Base-by-base conservation (phyloP, 2,329 filamentous ascomycete genomes). In the Passalora sequoiae region DNA sequence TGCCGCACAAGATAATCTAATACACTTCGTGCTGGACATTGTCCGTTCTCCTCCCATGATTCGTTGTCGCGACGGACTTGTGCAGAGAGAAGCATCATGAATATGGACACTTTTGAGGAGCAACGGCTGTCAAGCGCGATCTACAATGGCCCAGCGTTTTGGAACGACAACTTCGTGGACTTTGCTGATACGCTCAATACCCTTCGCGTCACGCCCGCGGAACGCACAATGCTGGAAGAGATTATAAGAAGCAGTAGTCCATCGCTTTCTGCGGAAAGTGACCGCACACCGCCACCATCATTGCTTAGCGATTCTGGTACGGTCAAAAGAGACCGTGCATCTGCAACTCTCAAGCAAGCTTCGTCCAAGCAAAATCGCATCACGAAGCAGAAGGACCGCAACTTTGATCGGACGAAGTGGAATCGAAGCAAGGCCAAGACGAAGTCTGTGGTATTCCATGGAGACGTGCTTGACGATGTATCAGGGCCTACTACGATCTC, bases 121-220 rank as follows among this genome's bases (percentile, higher is more conserved):
- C 33, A 36, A 12, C 20, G 15, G 9, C 20, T 20, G 15, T 3
- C 33, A 22, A 13, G 16, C 3, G 4, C 33, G n/a, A 4, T 20
- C 10, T 10, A 36, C 33, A 20, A 36, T 20, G 33, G 33, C 19
- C 33, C 33, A 12, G 33, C 33, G 8, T 36, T 21, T n/a, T 36
- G 33, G 33, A 36, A 36, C 10, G 33, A 21, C 9, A 21, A 17
- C 20, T 36, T 36, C 20, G n/a, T 36, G 9, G 33, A 36, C 8
- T 36, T 8, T n/a, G 33, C 17, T n/a, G 19, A 36, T 12, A 36
- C 33, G 4, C 19, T 36, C 9, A 20, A 20, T 13, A n/a, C 17
- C 6, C 20, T 36, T 1, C 19, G 20, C 6, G 19, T 36, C 33
- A 36, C 33, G 2, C 15, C 33, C 15, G 33, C 33, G 13, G 33